Base-by-base conservation (phyloP, 1,139 yeast species). In the Saccharomycopsis hybrid region DNA sequence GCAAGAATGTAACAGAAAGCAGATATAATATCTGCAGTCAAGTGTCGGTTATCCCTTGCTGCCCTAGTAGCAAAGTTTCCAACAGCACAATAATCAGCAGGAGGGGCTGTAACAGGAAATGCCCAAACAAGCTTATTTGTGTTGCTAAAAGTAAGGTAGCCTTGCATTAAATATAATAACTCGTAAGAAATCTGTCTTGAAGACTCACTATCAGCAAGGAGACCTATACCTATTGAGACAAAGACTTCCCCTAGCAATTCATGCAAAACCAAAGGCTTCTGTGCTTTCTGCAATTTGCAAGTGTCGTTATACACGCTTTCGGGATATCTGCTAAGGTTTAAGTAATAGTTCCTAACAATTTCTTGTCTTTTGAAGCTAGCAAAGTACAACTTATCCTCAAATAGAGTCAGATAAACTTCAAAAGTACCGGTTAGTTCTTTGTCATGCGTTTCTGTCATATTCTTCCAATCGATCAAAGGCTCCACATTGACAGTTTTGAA, bases 141-240 rank as follows among this genome's bases (percentile, higher is more conserved):
- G 35, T 36, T 33, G 5, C 39, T 36, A 2, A 37, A 41, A 5
- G 28, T 25, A n/a, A 46, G 31, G n/a, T 29, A 32, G 13, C 27
- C 29, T 18, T 46, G 44, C 30, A 7, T 47, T 46, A 24, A 41
- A 8, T n/a, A 37, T 32, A 41, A 37, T 31, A 52, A 46, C 29
- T 44, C 51, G 41, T 52, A 47, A n/a, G 55, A 41, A 43, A 44
- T 42, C 27, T 37, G 41, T 38, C 55, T 36, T 8, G 50, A 41
- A 5, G 24, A 25, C 2, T 31, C 47, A 29, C 24, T 38, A 35
- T 52, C 48, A 13, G 45, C 29, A 18, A 50, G 24, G 11, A 52
- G 32, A 3, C 54, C 55, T n/a, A 50, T n/a, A 13, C 53, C 51
- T 13, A 52, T 49, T n/a, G 43, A 31, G n/a, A 50, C 30, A 18